Conservation (phyloP, 495 filamentous ascomycete species). For the Cryomyces minteri region DNA sequence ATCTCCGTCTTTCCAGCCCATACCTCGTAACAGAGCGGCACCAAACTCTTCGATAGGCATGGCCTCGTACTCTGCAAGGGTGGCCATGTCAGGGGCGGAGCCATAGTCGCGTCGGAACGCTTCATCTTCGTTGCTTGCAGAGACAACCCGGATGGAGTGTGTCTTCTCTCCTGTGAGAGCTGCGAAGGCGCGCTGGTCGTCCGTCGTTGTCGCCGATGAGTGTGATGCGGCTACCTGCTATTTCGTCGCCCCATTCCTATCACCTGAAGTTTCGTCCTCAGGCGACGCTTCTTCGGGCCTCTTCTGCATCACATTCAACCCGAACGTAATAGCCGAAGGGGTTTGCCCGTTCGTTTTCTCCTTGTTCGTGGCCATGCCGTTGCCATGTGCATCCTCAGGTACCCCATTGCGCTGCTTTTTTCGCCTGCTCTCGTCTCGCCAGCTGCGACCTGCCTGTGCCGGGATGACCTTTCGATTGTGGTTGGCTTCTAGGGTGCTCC, state of each 20-base stretch:
- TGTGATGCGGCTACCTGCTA: not conserved
- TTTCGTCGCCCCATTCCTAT: not conserved
- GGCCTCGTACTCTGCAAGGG: constrained; percentile 66
- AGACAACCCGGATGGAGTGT: constrained; percentile 41
- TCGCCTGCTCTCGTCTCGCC: constrained; percentile 11
- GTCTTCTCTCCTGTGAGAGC: constrained; percentile 49
- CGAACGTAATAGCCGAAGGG: not conserved
- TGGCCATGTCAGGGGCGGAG: constrained; percentile 33
- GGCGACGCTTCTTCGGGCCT: constrained; percentile 2
- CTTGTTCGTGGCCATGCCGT: constrained; percentile 19
- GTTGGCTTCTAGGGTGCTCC: constrained; percentile 26
- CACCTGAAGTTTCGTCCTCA: not conserved
- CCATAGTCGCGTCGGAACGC: constrained; percentile 49
- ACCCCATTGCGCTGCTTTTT: constrained; percentile 19
- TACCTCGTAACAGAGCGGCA: constrained; percentile 65
- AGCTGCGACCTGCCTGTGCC: too few species aligned
- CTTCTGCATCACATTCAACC: constrained; percentile 1
- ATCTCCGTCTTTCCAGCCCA: constrained; percentile 89
- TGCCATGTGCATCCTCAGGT: constrained; percentile 20
- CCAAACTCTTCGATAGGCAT: constrained; percentile 92
- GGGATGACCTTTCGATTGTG: too few species aligned
- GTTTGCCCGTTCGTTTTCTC: constrained; percentile 6
- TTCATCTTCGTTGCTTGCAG: constrained; percentile 42
- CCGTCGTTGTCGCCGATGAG: constrained; percentile 20
- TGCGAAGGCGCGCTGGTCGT: constrained; percentile 64